phyloP scores from a whole-genome alignment of 2,329 filamentous ascomycete genomes.

The Coniochaeta hoffmannii region DNA sequence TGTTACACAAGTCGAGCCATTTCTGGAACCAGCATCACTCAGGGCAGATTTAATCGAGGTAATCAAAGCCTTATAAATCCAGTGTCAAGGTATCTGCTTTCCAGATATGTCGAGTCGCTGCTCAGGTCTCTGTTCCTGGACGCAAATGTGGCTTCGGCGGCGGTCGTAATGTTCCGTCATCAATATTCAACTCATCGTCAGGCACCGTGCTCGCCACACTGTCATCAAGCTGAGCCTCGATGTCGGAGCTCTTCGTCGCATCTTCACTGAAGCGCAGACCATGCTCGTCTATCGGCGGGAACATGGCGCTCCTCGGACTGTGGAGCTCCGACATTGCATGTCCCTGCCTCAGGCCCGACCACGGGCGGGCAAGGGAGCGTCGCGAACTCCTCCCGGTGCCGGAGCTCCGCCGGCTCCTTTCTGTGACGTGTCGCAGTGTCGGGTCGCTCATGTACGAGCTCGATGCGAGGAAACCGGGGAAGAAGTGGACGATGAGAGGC shows the following conservation, averaged over 20 bases:
- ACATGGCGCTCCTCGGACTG: neutral
- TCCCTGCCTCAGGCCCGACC: neutral
- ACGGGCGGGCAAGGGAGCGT: neutral
- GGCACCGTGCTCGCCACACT: neutral
- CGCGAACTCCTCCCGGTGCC: neutral
- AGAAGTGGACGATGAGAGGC: conserved; percentile 25
- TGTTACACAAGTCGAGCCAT: no score
- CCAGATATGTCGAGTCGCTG: no score
- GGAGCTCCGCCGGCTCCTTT: neutral
- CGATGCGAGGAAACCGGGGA: conserved; percentile 8
- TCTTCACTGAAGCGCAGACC: neutral
- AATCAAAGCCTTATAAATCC: no score
- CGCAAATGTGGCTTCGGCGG: neutral
- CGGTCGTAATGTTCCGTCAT: neutral
- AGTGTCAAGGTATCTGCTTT: no score
- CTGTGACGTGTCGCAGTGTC: neutral
- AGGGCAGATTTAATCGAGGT: no score
- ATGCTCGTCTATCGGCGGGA: neutral
- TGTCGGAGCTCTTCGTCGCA: neutral
- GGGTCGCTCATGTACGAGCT: neutral
- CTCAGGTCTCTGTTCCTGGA: no score
- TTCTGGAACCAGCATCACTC: no score
- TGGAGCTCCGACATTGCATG: neutral
- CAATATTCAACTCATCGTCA: neutral
- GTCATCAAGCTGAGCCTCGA: neutral